These are phyloP conservation scores for Elsinoe ampelina DNA, from an alignment of 2,329 filamentous ascomycete genomes.

Conservation along the genomic window DNA sequence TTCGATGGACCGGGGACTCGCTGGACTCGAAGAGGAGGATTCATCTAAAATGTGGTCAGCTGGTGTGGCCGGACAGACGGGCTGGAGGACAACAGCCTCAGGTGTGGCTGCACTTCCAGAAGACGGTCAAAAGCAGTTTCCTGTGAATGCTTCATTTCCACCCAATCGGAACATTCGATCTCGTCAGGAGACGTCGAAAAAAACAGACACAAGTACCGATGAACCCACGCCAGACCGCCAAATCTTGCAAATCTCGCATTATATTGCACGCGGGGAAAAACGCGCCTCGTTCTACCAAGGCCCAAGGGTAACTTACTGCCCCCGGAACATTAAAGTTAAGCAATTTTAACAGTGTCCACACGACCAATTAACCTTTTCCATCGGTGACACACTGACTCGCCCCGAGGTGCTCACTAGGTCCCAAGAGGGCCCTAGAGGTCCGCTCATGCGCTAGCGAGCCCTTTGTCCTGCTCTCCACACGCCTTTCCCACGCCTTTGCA, in stretches of 20 bases:
- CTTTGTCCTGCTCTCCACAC: neutral
- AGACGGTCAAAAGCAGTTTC: neutral
- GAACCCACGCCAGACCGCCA: slow-evolving; percentile 7
- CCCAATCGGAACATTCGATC: slow-evolving; percentile 10
- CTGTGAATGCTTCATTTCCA: neutral
- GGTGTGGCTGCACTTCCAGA: neutral
- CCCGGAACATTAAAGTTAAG: too few relatives aligned
- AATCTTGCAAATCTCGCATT: neutral
- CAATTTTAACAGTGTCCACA: neutral
- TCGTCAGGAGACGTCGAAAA: neutral
- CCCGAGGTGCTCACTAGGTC: too few relatives aligned
- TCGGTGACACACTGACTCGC: neutral
- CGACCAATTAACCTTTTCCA: neutral
- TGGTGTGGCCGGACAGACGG: neutral
- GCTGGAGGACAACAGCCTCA: neutral
- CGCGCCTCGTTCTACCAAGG: too few relatives aligned
- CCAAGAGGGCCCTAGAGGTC: too few relatives aligned
- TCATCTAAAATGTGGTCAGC: neutral
- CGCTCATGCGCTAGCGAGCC: too few relatives aligned
- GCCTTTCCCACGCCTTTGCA: neutral
- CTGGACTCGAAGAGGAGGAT: neutral
- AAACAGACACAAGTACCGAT: neutral
- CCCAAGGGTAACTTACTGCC: too few relatives aligned
- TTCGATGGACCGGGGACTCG: too few relatives aligned
- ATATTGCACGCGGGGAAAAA: too few relatives aligned